A percentile compares a stretch with the other conserved stretches of the same genome.
Evolutionary conservation across 176 grass and related monocot genomes (phyloP).

Genomic region (Thalia dealbata): DNA sequence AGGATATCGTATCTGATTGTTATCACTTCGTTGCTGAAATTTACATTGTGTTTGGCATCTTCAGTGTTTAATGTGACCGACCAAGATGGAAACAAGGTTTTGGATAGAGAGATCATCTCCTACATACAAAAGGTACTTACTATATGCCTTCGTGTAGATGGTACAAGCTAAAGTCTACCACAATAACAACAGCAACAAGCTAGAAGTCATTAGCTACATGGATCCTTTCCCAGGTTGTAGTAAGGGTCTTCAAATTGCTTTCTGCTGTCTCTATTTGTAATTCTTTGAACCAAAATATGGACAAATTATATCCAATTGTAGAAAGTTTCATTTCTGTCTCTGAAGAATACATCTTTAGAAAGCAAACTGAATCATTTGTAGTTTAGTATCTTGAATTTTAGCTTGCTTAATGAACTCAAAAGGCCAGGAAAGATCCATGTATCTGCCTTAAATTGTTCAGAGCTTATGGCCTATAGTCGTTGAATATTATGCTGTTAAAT

Average conservation of each 20-base stretch:
- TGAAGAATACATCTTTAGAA: background rate
- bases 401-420: too few relatives aligned
- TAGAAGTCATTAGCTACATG: background rate
- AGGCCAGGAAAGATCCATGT: too few relatives aligned
- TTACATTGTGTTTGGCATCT: background rate
- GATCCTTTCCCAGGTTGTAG: too few relatives aligned
- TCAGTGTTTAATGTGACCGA: slow-evolving; percentile 19
- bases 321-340: background rate
- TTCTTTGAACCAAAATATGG: background rate
- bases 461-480: too few relatives aligned
- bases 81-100: slow-evolving; percentile 7
- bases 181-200: background rate
- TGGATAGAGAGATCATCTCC: background rate
- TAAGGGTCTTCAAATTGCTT: too few relatives aligned
- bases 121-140: slow-evolving; percentile 13
- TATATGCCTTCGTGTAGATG: background rate
- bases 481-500: background rate
- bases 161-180: too few relatives aligned
- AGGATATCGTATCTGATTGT: background rate
- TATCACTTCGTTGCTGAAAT: background rate
- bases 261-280: background rate
- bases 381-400: background rate
- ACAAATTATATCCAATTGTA: background rate
- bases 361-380: background rate
- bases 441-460: too few relatives aligned